Evolutionary conservation across 176 grass and related monocot species (phyloP), one percentile per base, ranked within the genome.

Genomic region (Oryza coarctata): DNA sequence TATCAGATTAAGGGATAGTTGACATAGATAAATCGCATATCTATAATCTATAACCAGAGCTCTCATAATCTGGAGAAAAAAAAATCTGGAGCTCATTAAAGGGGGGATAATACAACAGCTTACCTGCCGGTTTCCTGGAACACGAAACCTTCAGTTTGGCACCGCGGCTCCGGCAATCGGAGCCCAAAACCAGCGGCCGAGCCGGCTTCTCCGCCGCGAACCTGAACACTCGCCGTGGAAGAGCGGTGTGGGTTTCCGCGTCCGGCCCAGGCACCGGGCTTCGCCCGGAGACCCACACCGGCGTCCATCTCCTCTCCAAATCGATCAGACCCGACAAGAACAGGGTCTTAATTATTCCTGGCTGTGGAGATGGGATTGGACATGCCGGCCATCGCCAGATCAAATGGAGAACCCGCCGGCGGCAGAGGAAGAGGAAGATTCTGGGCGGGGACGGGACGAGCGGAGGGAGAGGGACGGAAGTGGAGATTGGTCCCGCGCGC

Each of bases 261-360:
- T 8, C 73, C 74, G 39, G 68, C 33, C 86, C 49, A 82, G 9
- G 68, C 62, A 25, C 73, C 5, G 73, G 86, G 63, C 63, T 27
- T 40, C 86, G 68, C 36, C 0, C 78, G 73, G 73, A 88, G n/a
- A 62, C 73, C 68, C 67, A 69, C 63, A 9, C 38, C 62, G n/a
- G 78, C 74, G 61, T 91, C 89, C 86, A 91, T 91, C 78, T 76
- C 67, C 34, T 43, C 40, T 70, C 10, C 14, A 52, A 52, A 52
- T 15, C 50, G 68, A 70, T 62, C 78, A 5, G 73, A 57, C 28
- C 49, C 9, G 82, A 52, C 45, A 58, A 63, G 12, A 3, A 14
- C 28, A 38, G 14, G 30, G 2, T 32, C 57, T 35, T 35, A 30
- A 44, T 65, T 80, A 89, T 47, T 27, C 14, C 4, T 71, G 71